phyloP scores from a whole-genome alignment of 805 yeast species.

The Candida silvicultrix region DNA sequence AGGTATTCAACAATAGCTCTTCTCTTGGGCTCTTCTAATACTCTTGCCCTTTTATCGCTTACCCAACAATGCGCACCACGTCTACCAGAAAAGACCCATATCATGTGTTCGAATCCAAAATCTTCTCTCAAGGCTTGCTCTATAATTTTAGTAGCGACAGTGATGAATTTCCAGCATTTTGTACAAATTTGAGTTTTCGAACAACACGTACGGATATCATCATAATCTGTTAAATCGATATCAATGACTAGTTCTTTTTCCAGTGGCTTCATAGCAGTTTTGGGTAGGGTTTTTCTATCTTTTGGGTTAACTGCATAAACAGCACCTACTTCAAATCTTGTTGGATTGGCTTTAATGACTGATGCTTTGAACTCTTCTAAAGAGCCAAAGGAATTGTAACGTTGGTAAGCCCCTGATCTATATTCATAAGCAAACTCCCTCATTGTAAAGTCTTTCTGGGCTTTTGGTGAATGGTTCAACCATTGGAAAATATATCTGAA shows the following conservation, averaged over 20 bases:
- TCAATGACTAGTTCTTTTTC: slow-evolving; percentile 90
- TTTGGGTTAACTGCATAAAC: slow-evolving; percentile 84
- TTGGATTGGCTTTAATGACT: slow-evolving; percentile 69
- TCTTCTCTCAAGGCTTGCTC: slow-evolving; percentile 72
- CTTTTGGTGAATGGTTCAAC: slow-evolving; percentile 80
- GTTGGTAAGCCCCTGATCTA: slow-evolving; percentile 80
- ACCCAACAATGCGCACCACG: slow-evolving; percentile 99
- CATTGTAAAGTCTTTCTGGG: slow-evolving; percentile 71
- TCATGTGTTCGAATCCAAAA: slow-evolving; percentile 78
- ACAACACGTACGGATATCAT: slow-evolving; percentile 90
- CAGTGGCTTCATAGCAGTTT: slow-evolving; percentile 71
- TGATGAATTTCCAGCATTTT: slow-evolving; percentile 91
- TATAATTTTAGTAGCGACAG: slow-evolving; percentile 73
- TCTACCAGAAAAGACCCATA: slow-evolving; percentile 98
- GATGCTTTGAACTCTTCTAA: slow-evolving; percentile 73
- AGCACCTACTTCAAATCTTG: slow-evolving; percentile 94
- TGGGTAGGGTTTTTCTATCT: slow-evolving; percentile 71
- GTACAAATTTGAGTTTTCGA: slow-evolving; percentile 75
- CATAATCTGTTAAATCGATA: slow-evolving; percentile 97
- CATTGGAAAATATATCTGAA: slow-evolving; percentile 77
- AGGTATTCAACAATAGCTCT: slow-evolving; percentile 78
- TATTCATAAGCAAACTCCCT: slow-evolving; percentile 93
- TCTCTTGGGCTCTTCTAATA: slow-evolving; percentile 65
- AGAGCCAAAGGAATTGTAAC: slow-evolving; percentile 71
- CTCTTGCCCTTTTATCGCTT: slow-evolving; percentile 77